Percentiles rank a stretch among this genome's conserved stretches.
phyloP scores from a whole-genome alignment of 148 eudicot species.

The Rhododendron ferrugineum region DNA sequence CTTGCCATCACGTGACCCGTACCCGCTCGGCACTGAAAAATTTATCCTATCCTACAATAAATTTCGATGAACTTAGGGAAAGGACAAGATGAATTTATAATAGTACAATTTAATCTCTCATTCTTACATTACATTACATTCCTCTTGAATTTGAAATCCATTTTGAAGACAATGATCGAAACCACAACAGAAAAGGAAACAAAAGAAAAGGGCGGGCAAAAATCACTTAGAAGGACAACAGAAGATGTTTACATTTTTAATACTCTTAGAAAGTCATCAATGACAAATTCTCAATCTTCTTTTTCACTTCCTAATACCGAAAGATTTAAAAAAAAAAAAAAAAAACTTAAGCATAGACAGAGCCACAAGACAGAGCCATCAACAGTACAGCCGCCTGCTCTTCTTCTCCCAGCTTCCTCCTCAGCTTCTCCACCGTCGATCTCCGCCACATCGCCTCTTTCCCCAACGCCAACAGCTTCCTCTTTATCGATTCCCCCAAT shows the following conservation, averaged over 20 bases:
- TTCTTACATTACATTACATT: neutral
- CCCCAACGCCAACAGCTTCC: conserved; percentile 46
- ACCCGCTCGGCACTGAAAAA: too few species aligned
- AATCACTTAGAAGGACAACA: neutral
- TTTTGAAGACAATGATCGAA: neutral
- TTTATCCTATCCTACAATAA: too few species aligned
- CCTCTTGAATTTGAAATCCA: neutral
- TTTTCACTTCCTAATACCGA: neutral
- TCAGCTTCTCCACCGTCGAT: conserved; percentile 49
- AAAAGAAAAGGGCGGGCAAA: neutral
- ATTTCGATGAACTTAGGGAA: too few species aligned
- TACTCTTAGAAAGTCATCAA: neutral
- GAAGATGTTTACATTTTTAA: neutral
- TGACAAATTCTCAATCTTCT: neutral
- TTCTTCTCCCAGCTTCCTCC: conserved; percentile 66
- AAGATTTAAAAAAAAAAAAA: neutral
- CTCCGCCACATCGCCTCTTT: conserved; percentile 63
- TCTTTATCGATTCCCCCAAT: conserved; percentile 36
- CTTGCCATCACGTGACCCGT: too few species aligned
- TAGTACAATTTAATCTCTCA: neutral
- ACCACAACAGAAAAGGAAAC: neutral
- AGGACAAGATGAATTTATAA: too few species aligned
- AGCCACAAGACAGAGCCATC: conserved; percentile 20
- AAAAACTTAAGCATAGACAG: conserved; percentile 9
- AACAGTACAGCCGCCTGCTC: conserved; percentile 71